Base-by-base conservation (phyloP, 2,329 filamentous ascomycete species). In the Chaetomium strumarium region DNA sequence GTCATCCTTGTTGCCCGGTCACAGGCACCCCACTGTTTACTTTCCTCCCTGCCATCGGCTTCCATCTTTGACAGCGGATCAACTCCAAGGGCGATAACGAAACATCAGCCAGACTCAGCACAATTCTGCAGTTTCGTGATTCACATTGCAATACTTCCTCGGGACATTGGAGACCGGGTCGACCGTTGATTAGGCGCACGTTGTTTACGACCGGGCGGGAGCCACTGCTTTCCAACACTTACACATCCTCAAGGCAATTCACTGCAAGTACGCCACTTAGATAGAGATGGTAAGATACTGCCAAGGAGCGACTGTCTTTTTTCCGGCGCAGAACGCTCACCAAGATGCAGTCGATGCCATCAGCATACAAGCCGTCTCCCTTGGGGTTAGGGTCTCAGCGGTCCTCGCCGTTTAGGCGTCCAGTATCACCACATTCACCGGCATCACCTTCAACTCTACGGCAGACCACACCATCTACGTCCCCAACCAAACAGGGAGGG, bases 371-470 rank as follows among this genome's bases (percentile, higher is more conserved):
- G 67, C 84, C 84, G 13, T 88, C 85, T 20, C 84, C 84, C 50
- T 71, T 88, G 55, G 84, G 84, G 55, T 88, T 86, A 70, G 83
- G 83, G 59, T 85, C 86, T n/a, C 50, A 51, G n/a, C 81, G 87
- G 66, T 78, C 72, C 63, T 85, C 82, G 46, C 82, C 82, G 12
- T 85, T 85, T 65, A 77, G 81, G 53, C 71, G 81, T 60, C 75
- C 80, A 49, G 80, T 81, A 60, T 82, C 81, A 17, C 79, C 82
- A 17, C n/a, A n/a, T n/a, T n/a, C n/a, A n/a, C n/a, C n/a, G n/a
- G 76, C 79, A 20, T 88, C 86, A 10, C 84, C 86, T 2, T 85
- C 80, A 33, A 71, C 79, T 24, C 69, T 88, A 52, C 79, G 84
- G 61, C 77, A 84, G 58, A 80, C 80, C 9, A 86, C 84, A 2